Percentiles rank a stretch among this genome's conserved stretches.
phyloP scores from a whole-genome alignment of 306 rosid species.

The Fragaria vesca region DNA sequence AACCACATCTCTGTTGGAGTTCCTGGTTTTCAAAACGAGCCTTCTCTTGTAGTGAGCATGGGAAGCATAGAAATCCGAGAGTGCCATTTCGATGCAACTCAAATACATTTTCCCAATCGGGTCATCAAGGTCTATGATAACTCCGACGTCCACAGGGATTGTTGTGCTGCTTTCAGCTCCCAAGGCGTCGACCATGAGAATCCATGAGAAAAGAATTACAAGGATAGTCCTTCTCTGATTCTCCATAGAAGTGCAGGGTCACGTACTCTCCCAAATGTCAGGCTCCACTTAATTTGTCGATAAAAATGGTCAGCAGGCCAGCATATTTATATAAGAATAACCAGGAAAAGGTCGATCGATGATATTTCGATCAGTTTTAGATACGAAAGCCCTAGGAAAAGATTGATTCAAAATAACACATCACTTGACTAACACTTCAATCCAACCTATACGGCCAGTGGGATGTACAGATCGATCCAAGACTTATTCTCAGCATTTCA shows the following conservation, averaged over 20 bases:
- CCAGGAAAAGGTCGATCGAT: too few species aligned
- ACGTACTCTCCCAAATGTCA: too few species aligned
- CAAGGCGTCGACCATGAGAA: neutral
- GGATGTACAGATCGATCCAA: too few species aligned
- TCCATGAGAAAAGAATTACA: neutral
- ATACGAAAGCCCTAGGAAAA: too few species aligned
- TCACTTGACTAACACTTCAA: too few species aligned
- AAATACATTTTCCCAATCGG: conserved; percentile 10
- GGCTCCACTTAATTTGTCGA: too few species aligned
- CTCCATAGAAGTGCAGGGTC: neutral
- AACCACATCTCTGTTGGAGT: conserved; percentile 1
- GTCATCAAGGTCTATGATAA: conserved; percentile 4
- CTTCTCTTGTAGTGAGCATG: conserved; percentile 1
- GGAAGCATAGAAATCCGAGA: conserved; percentile 17
- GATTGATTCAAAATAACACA: too few species aligned
- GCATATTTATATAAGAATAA: too few species aligned
- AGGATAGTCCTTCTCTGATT: neutral
- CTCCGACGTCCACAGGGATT: conserved; percentile 2
- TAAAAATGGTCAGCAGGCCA: too few species aligned
- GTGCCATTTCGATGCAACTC: conserved; percentile 23
- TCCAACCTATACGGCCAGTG: too few species aligned
- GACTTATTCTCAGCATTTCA: too few species aligned
- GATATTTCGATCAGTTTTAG: too few species aligned
- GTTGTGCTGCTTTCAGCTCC: neutral
- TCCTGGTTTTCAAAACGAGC: neutral